Evolutionary conservation across 257 asterid genomes (phyloP), one percentile per base, ranked within the genome.

Genomic region (Rhazya stricta): DNA sequence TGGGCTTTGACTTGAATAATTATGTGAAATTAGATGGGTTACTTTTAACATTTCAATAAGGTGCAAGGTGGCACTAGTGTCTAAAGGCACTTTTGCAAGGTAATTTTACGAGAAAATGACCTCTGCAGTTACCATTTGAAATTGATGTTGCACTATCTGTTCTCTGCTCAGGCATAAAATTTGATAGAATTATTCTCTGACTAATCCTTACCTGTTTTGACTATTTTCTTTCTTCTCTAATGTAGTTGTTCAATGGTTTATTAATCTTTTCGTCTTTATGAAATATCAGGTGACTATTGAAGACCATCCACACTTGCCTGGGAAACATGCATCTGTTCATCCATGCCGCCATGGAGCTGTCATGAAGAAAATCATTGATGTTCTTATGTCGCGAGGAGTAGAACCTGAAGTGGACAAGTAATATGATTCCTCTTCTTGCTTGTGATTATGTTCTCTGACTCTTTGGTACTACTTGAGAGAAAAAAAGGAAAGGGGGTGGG

Each of bases 291-390:
- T 95, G 77, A 95, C 99, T 45, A 90, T 95, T 76, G 99, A 91
- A 84, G 97, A 92, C 84, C 99, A 95, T 82, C 98, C 99, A 2
- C 99, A 95, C 88, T 89, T 92, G 84, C 91, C 93, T 23, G 97
- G 99, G 67, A 93, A 92, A 74, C 99, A 95, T 81, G 99, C 99
- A 67, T 95, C 98, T 8, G 90, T 95, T 57, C 99, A 95, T 85
- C 98, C 99, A 36, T 95, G 99, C 72, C 96, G 98, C 70, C 99
- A 95, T 78, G 99, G 99, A 75, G 99, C 99, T 83, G 99, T 95
- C 71, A 95, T 95, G 99, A 95, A 95, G 88, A 95, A 95, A 85
- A 91, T 94, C 53, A 94, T 94, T 71, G 98, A 94, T 85, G 93
- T 94, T 76, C 81, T 94, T 62, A 89, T 91, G 98, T 90, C 94